Percentiles rank a stretch among this genome's conserved stretches.
Conservation (phyloP, 2,329 filamentous ascomycete genomes). For the Rutstroemia sp. region DNA sequence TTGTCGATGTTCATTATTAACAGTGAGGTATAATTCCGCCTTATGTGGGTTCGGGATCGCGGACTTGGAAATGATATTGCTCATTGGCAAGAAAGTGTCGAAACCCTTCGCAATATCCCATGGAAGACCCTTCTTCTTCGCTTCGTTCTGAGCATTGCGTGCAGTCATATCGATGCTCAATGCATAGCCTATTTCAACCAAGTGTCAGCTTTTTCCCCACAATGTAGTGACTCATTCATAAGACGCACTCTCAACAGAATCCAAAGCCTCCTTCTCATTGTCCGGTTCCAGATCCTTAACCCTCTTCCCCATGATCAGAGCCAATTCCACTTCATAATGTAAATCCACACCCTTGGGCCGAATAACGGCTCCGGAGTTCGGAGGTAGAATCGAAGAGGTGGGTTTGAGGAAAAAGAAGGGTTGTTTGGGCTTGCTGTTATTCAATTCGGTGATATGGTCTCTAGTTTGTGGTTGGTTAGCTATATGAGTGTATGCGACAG, state of each 20-base stretch:
- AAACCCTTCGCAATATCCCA: constrained; percentile 98
- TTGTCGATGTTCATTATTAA: constrained; percentile 75
- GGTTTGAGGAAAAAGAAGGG: constrained; percentile 99
- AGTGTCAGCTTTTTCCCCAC: neutral
- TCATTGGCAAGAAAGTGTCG: constrained; percentile 91
- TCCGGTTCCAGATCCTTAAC: constrained; percentile 67
- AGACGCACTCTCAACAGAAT: constrained; percentile 67
- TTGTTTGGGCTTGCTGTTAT: constrained; percentile 80
- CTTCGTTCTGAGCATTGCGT: constrained; percentile 90
- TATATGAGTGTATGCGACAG: neutral
- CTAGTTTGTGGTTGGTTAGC: constrained; percentile 35
- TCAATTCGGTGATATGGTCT: constrained; percentile 89
- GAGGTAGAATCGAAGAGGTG: constrained; percentile 73
- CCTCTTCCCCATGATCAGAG: constrained; percentile 76
- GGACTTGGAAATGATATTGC: constrained; percentile 70
- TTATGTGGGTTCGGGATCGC: constrained; percentile 82
- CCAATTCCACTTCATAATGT: constrained; percentile 94
- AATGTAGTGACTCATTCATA: neutral
- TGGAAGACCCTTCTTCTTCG: constrained; percentile 92
- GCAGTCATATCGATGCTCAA: constrained; percentile 96
- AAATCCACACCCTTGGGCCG: constrained; percentile 76
- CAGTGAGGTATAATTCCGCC: constrained; percentile 75
- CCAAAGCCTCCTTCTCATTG: constrained; percentile 70
- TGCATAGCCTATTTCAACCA: constrained; percentile 58
- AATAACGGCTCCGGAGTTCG: constrained; percentile 70